A percentile compares a stretch with the other conserved stretches of the same genome.
Conservation (phyloP, 345 rosid genomes). For the Corchorus capsularis region DNA sequence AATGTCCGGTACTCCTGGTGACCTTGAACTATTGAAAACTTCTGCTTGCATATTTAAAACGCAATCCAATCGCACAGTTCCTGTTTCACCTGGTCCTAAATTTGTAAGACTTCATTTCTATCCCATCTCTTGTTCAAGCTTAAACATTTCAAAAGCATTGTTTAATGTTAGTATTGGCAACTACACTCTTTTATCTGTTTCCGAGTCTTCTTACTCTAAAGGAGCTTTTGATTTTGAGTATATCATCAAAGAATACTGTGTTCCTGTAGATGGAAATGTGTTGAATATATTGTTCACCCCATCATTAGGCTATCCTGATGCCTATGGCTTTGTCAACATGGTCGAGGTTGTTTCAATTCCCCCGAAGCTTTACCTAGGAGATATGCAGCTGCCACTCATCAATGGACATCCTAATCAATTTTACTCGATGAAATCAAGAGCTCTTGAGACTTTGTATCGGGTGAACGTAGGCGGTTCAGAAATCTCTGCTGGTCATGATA, state of each 20-base stretch:
- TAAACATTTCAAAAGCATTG: background rate
- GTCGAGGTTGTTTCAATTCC: constrained; percentile 48
- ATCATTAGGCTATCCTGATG: constrained; percentile 36
- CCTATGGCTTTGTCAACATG: constrained; percentile 48
- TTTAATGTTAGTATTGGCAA: background rate
- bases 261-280: constrained; percentile 20
- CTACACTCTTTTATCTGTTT: constrained; percentile 17
- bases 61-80: constrained; percentile 17
- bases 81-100: constrained; percentile 30
- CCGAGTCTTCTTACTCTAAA: constrained; percentile 33
- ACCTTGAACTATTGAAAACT: background rate
- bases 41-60: background rate
- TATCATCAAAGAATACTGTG: constrained; percentile 6
- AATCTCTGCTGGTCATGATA: constrained; percentile 55
- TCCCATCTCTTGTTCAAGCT: constrained; percentile 28
- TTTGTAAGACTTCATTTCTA: constrained; percentile 53
- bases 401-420: constrained; percentile 23
- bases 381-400: constrained; percentile 29
- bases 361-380: constrained; percentile 11
- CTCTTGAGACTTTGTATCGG: constrained; percentile 50
- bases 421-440: background rate
- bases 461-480: constrained; percentile 52
- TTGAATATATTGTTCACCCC: constrained; percentile 14
- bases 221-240: background rate
- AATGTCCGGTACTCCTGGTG: background rate